A percentile compares a stretch with the other conserved stretches of the same genome.
phyloP scores from a whole-genome alignment of 768 basidiomycete species.

The Boletus tomentosulus region DNA sequence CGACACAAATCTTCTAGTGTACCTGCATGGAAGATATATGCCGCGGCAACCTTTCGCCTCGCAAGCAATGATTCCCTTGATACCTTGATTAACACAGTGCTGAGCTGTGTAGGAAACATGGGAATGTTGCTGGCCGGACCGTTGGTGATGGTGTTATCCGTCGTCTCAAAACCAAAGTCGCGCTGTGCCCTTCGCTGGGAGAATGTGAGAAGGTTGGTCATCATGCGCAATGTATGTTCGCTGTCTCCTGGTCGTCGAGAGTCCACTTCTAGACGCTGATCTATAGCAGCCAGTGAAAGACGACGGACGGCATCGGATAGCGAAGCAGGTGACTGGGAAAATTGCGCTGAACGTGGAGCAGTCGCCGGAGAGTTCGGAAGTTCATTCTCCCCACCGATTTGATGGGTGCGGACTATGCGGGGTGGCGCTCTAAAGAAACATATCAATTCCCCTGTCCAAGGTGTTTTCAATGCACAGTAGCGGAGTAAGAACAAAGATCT shows the following conservation, averaged over 20 bases:
- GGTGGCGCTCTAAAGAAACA: conserved; percentile 82
- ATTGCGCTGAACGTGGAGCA: conserved; percentile 24
- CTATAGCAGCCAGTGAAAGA: conserved; percentile 57
- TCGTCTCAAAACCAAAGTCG: conserved; percentile 38
- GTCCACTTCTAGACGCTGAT: conserved; percentile 40
- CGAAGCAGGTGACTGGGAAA: conserved; percentile 61
- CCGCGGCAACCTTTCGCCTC: conserved; percentile 54
- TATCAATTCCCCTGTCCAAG: conserved; percentile 66
- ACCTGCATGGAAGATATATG: conserved; percentile 51
- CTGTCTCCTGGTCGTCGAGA: conserved; percentile 47
- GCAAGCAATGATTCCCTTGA: conserved; percentile 45
- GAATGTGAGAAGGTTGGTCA: conserved; percentile 71
- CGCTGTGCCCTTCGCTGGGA: conserved; percentile 41
- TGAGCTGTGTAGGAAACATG: conserved; percentile 41
- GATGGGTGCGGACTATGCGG: conserved; percentile 58
- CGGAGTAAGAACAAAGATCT: conserved; percentile 7
- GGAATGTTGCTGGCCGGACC: conserved; percentile 18
- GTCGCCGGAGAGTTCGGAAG: conserved; percentile 45
- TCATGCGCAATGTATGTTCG: conserved; percentile 63
- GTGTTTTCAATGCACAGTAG: conserved; percentile 1
- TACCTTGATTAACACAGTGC: conserved; percentile 55
- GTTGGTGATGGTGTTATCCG: conserved; percentile 29
- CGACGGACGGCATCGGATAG: conserved; percentile 71
- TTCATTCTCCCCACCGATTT: conserved; percentile 35
- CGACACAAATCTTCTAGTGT: conserved; percentile 49